Evolutionary conservation across 2,329 filamentous ascomycete genomes (phyloP), one percentile per base, ranked within the genome.

Genomic region (Zasmidium angulare): DNA sequence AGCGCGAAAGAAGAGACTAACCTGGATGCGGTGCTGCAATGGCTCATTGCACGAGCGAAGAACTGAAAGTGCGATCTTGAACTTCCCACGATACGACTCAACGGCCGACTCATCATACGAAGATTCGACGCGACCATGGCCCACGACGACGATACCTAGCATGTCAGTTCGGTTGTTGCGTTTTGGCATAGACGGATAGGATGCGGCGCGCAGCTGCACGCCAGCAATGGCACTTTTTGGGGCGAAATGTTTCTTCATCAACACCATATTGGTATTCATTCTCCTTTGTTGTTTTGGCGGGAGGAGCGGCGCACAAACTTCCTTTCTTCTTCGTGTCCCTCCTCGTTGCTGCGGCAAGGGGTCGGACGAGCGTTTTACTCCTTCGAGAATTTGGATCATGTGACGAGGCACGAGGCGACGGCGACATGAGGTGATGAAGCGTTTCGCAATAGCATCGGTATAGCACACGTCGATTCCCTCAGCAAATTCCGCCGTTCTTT

Each of bases 1-100:
- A 97, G 93, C 75, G 95, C 93, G 62, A 98, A 98, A 77, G 93
- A 98, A 75, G 95, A 99, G 79, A 99, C 93, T 59, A 99, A 99
- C 78, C 86, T 99, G 66, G 93, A 99, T 73, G 95, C 93, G 6
- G 95, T 99, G 54, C 82, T 99, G 70, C 90, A 96, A 75, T 99
- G 95, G 90, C 82, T 99, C 74, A 93, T 99, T 76, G 93, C 92
- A 68, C 89, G 90, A 75, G 89, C 92, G 64, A 91, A 83, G 73
- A 88, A 88, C 78, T 92, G 67, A 65, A n/a, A n/a, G n/a, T n/a
- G n/a, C n/a, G n/a, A 17, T 21, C 48, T 47, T 62, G 49, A 62
- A 56, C 43, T 59, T 54, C 58, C 55, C 59, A 59, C 56, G 59
- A 62, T 51, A 62, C 50, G 49, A 58, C 24, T 53, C 23, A 53